Evolutionary conservation across 208 protist species (phyloP).

Genomic region (Endotrypanum monterogeii): DNA sequence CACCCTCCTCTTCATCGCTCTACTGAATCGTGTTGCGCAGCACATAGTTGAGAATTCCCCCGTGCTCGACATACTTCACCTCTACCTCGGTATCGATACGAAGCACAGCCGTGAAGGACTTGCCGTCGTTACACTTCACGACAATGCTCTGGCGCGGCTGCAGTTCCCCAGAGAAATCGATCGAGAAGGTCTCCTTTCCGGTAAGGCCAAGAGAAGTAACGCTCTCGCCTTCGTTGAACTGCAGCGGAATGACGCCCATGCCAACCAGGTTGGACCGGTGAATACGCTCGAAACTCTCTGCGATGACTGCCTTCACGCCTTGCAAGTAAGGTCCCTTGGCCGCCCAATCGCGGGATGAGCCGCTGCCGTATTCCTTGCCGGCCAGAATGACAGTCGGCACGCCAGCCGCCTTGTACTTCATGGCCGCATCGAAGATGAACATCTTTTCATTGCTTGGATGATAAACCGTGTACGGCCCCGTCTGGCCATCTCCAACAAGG

Average conservation of each 20-base stretch:
- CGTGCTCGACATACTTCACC: conserved; percentile 93
- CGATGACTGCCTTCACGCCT: conserved; percentile 93
- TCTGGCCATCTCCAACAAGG: conserved; percentile 88
- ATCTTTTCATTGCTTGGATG: conserved; percentile 92
- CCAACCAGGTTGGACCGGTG: conserved; percentile 96
- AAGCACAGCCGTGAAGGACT: conserved; percentile 84
- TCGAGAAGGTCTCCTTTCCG: conserved; percentile 92
- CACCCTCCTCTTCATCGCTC: not conserved
- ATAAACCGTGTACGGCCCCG: conserved; percentile 92
- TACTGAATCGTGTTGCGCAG: conserved; percentile 59
- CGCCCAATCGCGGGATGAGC: conserved; percentile 96
- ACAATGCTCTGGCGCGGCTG: conserved; percentile 84
- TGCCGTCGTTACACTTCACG: conserved; percentile 87
- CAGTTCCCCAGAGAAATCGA: conserved; percentile 86
- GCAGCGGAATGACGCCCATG: conserved; percentile 96
- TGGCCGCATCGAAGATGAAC: conserved; percentile 94
- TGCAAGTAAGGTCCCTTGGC: conserved; percentile 96
- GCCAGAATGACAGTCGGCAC: conserved; percentile 92
- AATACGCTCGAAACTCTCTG: conserved; percentile 95
- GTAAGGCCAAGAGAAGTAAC: conserved; percentile 88
- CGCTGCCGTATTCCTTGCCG: conserved; percentile 96
- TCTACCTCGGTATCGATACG: conserved; percentile 96
- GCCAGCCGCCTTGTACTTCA: conserved; percentile 83
- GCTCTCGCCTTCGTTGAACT: conserved; percentile 92
- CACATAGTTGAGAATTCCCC: conserved; percentile 95